Conservation (phyloP, 768 basidiomycete genomes). For the Pisolithus albus region DNA sequence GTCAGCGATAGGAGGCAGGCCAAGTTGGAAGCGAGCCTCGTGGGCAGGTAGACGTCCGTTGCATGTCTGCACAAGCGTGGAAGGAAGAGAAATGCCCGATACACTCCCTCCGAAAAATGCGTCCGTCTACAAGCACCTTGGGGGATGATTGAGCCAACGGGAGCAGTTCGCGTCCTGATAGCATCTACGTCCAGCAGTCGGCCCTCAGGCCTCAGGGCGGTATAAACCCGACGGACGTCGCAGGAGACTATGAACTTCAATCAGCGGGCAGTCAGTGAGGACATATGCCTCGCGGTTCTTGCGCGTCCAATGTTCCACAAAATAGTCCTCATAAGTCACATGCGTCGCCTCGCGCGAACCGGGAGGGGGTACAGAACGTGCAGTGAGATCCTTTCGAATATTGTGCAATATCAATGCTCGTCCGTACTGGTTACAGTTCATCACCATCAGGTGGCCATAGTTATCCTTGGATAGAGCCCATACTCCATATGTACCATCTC, state of each 20-base stretch:
- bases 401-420: constrained; percentile 48
- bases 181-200: constrained; percentile 22
- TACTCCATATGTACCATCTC: too few species aligned
- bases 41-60: constrained; percentile 54
- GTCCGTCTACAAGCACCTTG: too few species aligned
- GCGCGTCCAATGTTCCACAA: too few species aligned
- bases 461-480: constrained; percentile 10
- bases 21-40: constrained; percentile 44
- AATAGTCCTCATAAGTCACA: constrained; percentile 26
- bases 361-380: constrained; percentile 44
- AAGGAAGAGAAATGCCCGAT: constrained; percentile 50
- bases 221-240: constrained; percentile 40
- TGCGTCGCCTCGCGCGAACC: constrained; percentile 43
- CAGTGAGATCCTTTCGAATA: constrained; percentile 64
- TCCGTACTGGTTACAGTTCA: constrained; percentile 50
- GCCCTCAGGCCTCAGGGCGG: constrained; percentile 22
- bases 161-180: constrained; percentile 16
- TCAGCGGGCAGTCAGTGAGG: constrained; percentile 36
- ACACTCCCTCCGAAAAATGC: background rate
- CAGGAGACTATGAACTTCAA: constrained; percentile 46
- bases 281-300: too few species aligned
- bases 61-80: constrained; percentile 64
- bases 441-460: constrained; percentile 45
- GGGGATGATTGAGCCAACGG: constrained; percentile 31
- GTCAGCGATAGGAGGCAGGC: constrained; percentile 53